Base-by-base conservation (phyloP, 139 green algal genomes). In the Yamagishiella unicocca region DNA sequence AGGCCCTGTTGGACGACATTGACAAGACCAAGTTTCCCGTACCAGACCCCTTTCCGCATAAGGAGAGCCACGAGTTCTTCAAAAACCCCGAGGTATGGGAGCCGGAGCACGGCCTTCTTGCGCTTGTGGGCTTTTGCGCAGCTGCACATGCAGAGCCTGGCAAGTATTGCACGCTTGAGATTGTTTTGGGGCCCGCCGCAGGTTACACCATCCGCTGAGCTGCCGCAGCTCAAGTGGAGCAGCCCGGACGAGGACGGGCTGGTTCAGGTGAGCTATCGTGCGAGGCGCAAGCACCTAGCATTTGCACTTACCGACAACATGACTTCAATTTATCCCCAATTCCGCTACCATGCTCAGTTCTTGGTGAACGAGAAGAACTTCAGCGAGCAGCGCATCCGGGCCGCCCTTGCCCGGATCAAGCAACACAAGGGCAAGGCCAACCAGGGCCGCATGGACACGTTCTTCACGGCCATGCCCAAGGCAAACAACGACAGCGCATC, bases 341-440 rank as follows among this genome's bases (percentile, higher is more conserved):
- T 17, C 12, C 50, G 17, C 50, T 17, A 12, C 50, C 50, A 12
- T n/a, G 29, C 64, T 6, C 64, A 95, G 24, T 99, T 99, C 84
- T 90, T 99, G 58, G 96, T 98, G 27, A 82, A 93, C 38, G 97
- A 99, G 82, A 99, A 99, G 83, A 92, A 89, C 45, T 99, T 99
- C 93, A 96, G 93, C 79, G 94, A 98, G 84, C 96, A 99, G 12
- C 91, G 98, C 22, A 91, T 99, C 27, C 92, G 78, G 21, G 50
- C 67, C 5, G 91, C 93, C 0, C 77, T 97, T 22, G 89, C 91
- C 40, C 87, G 91, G 50, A 94, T 98, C 45, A 93, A 93, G 46
- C 87, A 93, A 19, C 87, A 93, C 67, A 96, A 95, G 79, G 81
- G 92, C 82, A 97, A 97, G 88, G 89, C 89, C 38, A 92, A 67